Conservation (phyloP, 768 basidiomycete genomes). For the Dacryopinax spathularia region DNA sequence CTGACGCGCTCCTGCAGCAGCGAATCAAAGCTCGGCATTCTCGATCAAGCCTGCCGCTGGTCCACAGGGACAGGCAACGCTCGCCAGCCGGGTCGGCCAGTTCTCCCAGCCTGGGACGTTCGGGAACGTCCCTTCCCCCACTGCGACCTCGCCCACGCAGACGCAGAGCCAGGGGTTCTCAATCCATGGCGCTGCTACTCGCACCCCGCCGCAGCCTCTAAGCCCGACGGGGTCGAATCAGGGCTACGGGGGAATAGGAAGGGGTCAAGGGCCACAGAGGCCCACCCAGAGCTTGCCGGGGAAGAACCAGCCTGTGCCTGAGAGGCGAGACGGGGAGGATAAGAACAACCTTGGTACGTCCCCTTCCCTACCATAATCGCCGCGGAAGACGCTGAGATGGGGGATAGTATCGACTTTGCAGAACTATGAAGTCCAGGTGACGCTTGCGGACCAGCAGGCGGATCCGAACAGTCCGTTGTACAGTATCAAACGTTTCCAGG, state of each 20-base stretch:
- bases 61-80: not conserved
- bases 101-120: not conserved
- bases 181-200: not conserved
- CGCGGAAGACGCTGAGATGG: conserved; percentile 1
- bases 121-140: not conserved
- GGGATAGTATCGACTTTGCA: not conserved
- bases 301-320: not conserved
- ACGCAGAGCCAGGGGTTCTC: not conserved
- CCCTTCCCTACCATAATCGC: not conserved
- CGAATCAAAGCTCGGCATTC: not conserved
- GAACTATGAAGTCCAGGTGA: conserved; percentile 44
- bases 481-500: conserved; percentile 88
- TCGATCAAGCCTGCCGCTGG: not conserved
- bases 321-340: not conserved
- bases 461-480: conserved; percentile 93
- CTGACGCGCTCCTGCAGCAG: not conserved
- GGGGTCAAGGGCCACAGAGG: not conserved
- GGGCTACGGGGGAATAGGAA: not conserved
- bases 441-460: conserved; percentile 87
- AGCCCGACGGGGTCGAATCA: not conserved
- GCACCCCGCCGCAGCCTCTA: not conserved
- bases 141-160: not conserved
- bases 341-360: not conserved
- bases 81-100: not conserved
- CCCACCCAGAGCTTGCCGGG: not conserved